A percentile compares a stretch with the other conserved stretches of the same genome.
Evolutionary conservation across 306 rosid species (phyloP).

Genomic region (Prunus dulcis): DNA sequence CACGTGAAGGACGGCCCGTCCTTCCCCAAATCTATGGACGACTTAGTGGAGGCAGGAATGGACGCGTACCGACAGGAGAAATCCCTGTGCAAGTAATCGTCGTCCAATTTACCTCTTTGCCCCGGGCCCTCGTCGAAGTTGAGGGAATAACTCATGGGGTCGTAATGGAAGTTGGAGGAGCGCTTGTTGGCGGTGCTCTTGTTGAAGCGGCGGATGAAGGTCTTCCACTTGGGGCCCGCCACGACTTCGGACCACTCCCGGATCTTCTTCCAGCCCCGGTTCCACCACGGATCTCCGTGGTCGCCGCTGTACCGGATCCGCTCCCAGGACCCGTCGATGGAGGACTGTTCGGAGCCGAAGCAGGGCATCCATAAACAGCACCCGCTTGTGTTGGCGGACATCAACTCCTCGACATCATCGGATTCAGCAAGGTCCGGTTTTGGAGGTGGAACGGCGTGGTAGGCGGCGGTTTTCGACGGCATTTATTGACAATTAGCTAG

Average conservation of each 20-base stretch:
- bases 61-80: slow-evolving; percentile 62
- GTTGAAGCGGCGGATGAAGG: slow-evolving; percentile 60
- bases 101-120: slow-evolving; percentile 16
- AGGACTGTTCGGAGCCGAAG: slow-evolving; percentile 3
- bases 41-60: slow-evolving; percentile 40
- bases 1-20: slow-evolving; percentile 37
- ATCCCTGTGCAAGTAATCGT: slow-evolving; percentile 21
- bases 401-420: slow-evolving; percentile 12
- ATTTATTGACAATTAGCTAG: not conserved
- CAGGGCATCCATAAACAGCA: slow-evolving; percentile 52
- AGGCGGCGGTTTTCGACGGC: not conserved
- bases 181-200: slow-evolving; percentile 15
- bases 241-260: slow-evolving; percentile 62
- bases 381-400: slow-evolving; percentile 23
- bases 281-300: slow-evolving; percentile 46
- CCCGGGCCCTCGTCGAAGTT: slow-evolving; percentile 60
- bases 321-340: slow-evolving; percentile 34
- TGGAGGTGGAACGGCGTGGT: not conserved
- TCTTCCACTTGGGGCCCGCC: slow-evolving; percentile 78
- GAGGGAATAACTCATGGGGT: slow-evolving; percentile 59
- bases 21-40: slow-evolving; percentile 46
- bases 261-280: slow-evolving; percentile 45
- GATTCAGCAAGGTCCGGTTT: not conserved
- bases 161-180: slow-evolving; percentile 37
- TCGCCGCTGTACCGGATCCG: slow-evolving; percentile 29